These are phyloP conservation scores for Phtheirospermum japonicum DNA, from an alignment of 257 asterid species.

Conservation along the genomic window DNA sequence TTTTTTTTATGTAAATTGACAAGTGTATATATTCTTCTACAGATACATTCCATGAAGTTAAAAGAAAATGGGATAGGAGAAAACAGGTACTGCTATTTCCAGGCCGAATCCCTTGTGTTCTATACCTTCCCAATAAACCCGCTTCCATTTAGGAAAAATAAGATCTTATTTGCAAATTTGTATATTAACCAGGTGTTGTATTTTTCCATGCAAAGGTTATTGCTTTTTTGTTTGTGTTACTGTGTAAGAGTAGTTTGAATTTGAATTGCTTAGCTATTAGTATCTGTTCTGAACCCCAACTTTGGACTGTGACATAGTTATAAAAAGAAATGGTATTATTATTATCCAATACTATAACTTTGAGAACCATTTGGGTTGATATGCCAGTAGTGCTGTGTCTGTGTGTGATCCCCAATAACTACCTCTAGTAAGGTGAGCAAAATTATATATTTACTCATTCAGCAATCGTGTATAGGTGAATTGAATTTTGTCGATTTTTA, in stretches of 20 bases:
- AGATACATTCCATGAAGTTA: too few relatives aligned
- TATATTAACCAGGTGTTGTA: not conserved
- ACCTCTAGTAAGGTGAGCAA: not conserved
- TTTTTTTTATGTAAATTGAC: constrained; percentile 32
- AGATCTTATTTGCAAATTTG: not conserved
- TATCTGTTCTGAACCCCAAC: constrained; percentile 17
- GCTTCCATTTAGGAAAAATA: not conserved
- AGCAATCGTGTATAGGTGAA: not conserved
- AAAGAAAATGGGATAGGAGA: constrained; percentile 71
- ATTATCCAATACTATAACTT: not conserved
- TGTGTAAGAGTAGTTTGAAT: not conserved
- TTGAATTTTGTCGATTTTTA: not conserved
- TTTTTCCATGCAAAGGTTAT: not conserved
- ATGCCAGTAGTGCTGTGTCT: too few relatives aligned
- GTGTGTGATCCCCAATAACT: not conserved
- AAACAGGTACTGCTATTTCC: constrained; percentile 57
- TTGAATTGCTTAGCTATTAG: constrained; percentile 3
- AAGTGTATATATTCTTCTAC: constrained; percentile 32
- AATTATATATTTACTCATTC: not conserved
- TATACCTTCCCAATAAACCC: too few relatives aligned
- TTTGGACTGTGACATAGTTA: not conserved
- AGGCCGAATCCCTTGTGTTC: not conserved
- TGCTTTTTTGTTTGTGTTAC: constrained; percentile 9
- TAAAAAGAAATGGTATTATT: not conserved
- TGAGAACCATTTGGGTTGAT: constrained; percentile 18